phyloP scores from a whole-genome alignment of 345 rosid species.

The Acer campestre region DNA sequence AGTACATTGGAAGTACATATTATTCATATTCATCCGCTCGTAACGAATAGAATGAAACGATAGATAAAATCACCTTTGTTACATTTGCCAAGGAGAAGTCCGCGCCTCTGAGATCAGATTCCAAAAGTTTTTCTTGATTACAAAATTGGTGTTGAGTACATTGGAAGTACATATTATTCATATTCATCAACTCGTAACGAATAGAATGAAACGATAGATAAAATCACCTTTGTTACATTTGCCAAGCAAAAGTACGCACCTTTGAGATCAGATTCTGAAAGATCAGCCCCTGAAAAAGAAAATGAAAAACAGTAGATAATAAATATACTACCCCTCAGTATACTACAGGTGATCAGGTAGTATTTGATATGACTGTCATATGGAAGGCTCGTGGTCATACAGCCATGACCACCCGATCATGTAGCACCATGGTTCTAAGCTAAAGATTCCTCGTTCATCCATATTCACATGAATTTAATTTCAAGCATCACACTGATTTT shows the following conservation, averaged over 20 bases:
- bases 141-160: background rate
- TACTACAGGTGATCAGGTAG: background rate
- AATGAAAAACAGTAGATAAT: background rate
- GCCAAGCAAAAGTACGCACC: slow-evolving; percentile 90
- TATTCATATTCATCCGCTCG: background rate
- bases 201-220: background rate
- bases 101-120: slow-evolving; percentile 89
- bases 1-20: background rate
- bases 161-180: background rate
- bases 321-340: background rate
- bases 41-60: background rate
- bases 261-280: slow-evolving; percentile 90
- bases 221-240: slow-evolving; percentile 78
- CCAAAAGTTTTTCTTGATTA: slow-evolving; percentile 12
- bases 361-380: background rate
- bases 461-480: background rate
- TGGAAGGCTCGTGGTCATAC: background rate
- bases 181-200: background rate
- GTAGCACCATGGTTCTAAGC: background rate
- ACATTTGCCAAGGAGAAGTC: slow-evolving; percentile 95
- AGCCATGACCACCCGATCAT: too few relatives aligned
- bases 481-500: background rate
- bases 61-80: slow-evolving; percentile 56
- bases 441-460: background rate
- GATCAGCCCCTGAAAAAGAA: slow-evolving; percentile 78